Evolutionary conservation across 257 asterid species (phyloP).

Genomic region (Solanum raphanifolium): DNA sequence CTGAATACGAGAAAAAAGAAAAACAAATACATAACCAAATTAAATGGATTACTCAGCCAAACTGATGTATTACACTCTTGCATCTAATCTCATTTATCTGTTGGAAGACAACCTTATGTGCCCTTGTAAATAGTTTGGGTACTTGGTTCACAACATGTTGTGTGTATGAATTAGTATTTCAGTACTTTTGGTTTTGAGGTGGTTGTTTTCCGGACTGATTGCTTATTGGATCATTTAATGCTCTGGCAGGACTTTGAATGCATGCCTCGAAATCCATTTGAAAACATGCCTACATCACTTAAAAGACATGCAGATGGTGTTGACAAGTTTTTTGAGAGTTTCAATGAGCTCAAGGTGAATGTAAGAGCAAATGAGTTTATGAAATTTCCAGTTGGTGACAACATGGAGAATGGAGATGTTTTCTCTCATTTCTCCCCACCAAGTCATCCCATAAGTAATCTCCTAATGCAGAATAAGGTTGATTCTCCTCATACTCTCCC

Average conservation of each 20-base stretch:
- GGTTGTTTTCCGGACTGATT: not conserved
- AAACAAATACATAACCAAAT: not conserved
- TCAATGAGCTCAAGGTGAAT: constrained; percentile 38
- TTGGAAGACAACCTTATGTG: not conserved
- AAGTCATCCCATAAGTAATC: constrained; percentile 25
- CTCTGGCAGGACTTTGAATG: constrained; percentile 75
- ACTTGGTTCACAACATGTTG: not conserved
- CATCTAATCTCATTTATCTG: not conserved
- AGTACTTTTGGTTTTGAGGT: not conserved
- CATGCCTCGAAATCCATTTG: constrained; percentile 76
- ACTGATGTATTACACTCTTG: not conserved
- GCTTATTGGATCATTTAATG: not conserved
- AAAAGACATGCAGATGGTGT: constrained; percentile 31
- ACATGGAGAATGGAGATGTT: constrained; percentile 37
- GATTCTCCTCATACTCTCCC: not conserved
- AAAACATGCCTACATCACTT: constrained; percentile 53
- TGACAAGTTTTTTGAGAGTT: constrained; percentile 46
- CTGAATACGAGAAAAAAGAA: not conserved
- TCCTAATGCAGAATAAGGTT: constrained; percentile 53
- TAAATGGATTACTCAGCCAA: not conserved
- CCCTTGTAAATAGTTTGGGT: not conserved
- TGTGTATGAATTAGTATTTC: not conserved
- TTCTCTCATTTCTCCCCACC: constrained; percentile 40
- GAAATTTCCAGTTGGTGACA: constrained; percentile 31
- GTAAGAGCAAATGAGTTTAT: constrained; percentile 35